Conservation (phyloP, 345 rosid genomes). For the Laguncularia racemosa region DNA sequence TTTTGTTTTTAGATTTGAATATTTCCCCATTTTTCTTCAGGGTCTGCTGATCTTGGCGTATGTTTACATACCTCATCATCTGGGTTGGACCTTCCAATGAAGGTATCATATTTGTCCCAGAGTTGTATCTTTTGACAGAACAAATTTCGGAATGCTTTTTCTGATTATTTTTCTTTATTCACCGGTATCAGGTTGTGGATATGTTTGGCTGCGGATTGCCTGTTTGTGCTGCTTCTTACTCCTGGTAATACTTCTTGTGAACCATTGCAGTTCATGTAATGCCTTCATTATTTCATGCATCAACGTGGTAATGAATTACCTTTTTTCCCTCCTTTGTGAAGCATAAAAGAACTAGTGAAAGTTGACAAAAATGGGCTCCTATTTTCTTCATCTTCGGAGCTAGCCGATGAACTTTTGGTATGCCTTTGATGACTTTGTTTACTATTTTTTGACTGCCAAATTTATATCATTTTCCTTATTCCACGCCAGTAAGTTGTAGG, state of each 20-base stretch:
- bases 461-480: background rate
- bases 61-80: slow-evolving; percentile 98
- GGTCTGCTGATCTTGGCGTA: slow-evolving; percentile 91
- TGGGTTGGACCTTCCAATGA: slow-evolving; percentile 97
- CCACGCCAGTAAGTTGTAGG: background rate
- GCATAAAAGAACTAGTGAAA: slow-evolving; percentile 80
- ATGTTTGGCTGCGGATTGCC: slow-evolving; percentile 99
- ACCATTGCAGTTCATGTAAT: background rate
- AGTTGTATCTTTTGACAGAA: background rate
- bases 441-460: background rate
- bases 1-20: background rate
- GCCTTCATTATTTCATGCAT: background rate
- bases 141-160: no score
- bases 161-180: background rate
- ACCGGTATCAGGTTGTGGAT: slow-evolving; percentile 69
- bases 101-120: slow-evolving; percentile 25
- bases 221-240: slow-evolving; percentile 91
- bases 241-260: slow-evolving; percentile 41
- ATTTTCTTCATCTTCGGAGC: slow-evolving; percentile 91
- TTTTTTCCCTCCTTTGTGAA: slow-evolving; percentile 19
- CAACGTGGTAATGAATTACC: background rate
- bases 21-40: slow-evolving; percentile 21
- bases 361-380: slow-evolving; percentile 79
- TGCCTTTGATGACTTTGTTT: slow-evolving; percentile 7
- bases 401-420: slow-evolving; percentile 83